phyloP scores from a whole-genome alignment of 768 basidiomycete species.

The Coprinopsis sp. region DNA sequence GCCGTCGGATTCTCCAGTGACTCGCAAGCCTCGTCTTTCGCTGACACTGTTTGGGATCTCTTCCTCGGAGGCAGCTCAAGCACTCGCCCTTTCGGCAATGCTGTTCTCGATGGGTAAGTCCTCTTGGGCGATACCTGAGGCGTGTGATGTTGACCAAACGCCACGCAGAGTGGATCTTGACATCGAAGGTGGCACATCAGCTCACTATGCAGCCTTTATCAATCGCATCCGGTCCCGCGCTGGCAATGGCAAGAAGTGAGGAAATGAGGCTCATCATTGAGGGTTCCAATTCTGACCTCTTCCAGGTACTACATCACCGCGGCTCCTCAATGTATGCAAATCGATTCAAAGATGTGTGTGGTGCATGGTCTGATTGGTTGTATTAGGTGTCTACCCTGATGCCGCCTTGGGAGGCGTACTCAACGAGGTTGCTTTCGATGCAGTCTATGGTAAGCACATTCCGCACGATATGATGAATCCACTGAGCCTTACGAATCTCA shows the following conservation, averaged over 20 bases:
- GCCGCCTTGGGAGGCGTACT: conserved; percentile 54
- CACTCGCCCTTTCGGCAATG: conserved; percentile 67
- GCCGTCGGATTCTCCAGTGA: conserved; percentile 57
- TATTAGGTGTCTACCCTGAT: conserved; percentile 70
- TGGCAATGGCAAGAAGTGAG: conserved; percentile 48
- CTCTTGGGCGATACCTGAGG: neutral
- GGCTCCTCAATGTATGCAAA: conserved; percentile 64
- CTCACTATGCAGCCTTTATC: conserved; percentile 50
- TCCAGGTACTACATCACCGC: conserved; percentile 61
- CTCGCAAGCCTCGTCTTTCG: conserved; percentile 53
- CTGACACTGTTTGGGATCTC: conserved; percentile 65
- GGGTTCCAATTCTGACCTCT: neutral
- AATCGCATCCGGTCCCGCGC: conserved; percentile 50
- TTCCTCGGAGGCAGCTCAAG: conserved; percentile 56
- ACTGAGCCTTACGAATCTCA: conserved; percentile 3
- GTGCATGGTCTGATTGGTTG: too few relatives aligned
- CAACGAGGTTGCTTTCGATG: conserved; percentile 61
- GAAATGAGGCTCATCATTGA: neutral
- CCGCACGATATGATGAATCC: neutral
- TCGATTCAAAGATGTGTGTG: too few relatives aligned
- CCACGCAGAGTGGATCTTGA: conserved; percentile 58
- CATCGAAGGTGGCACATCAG: conserved; percentile 61
- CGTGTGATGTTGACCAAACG: neutral
- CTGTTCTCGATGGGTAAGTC: conserved; percentile 65
- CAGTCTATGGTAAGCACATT: conserved; percentile 48